phyloP scores from a whole-genome alignment of 768 basidiomycete species.

The Multifurca ochricompacta region DNA sequence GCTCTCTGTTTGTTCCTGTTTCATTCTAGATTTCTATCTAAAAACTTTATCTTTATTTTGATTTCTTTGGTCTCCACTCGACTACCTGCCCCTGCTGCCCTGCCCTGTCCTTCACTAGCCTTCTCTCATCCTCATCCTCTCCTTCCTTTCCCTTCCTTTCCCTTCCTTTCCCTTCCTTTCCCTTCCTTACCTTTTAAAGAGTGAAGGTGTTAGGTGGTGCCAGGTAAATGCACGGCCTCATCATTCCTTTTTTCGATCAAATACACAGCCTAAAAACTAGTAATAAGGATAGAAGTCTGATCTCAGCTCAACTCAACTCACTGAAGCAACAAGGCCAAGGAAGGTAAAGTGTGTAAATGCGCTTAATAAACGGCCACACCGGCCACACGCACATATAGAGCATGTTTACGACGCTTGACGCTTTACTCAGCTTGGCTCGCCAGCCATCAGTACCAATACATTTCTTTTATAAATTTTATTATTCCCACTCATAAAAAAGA shows the following conservation, averaged over 20 bases:
- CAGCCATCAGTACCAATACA: too few species aligned
- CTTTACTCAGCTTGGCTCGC: too few species aligned
- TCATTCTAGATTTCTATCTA: background rate
- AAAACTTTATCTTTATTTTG: constrained; percentile 7
- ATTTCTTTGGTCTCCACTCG: background rate
- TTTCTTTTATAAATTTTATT: background rate
- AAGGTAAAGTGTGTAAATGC: too few species aligned
- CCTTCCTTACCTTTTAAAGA: background rate
- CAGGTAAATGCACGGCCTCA: background rate
- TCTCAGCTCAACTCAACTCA: background rate
- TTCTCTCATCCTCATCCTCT: background rate
- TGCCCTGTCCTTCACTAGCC: background rate
- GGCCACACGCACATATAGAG: background rate
- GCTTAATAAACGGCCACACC: too few species aligned
- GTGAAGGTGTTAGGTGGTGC: background rate
- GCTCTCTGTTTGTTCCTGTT: background rate
- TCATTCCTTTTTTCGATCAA: constrained; percentile 3
- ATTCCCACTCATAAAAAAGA: background rate
- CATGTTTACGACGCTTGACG: too few species aligned
- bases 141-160: background rate
- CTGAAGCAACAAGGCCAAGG: too few species aligned
- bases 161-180: background rate
- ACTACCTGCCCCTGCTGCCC: background rate
- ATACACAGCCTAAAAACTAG: background rate
- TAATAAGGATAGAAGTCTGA: background rate